phyloP scores from a whole-genome alignment of 805 yeast genomes.

The Candida boleticola region DNA sequence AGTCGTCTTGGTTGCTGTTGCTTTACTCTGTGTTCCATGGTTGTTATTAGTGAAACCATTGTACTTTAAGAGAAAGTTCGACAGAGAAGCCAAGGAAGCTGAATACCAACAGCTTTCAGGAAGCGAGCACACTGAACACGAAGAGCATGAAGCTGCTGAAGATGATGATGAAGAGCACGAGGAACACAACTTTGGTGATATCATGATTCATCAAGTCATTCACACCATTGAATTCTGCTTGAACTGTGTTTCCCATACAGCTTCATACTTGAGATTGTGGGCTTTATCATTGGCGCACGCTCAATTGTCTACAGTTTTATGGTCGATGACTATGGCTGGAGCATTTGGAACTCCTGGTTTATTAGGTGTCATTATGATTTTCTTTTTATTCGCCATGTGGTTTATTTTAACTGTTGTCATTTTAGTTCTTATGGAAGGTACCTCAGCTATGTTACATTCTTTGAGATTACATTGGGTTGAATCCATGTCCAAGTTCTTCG shows the following conservation, averaged over 20 bases:
- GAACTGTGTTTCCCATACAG: constrained; percentile 98
- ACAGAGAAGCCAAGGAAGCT: constrained; percentile 50
- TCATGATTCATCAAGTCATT: constrained; percentile 94
- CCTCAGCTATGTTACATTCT: constrained; percentile 99
- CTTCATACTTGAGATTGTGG: constrained; percentile 95
- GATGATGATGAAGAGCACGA: constrained; percentile 52
- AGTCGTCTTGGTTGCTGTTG: constrained; percentile 66
- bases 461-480: constrained; percentile 99
- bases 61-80: constrained; percentile 57
- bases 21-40: constrained; percentile 91
- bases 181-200: constrained; percentile 80
- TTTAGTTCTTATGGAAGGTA: constrained; percentile 96
- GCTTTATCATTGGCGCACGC: constrained; percentile 97
- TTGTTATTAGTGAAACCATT: constrained; percentile 81
- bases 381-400: constrained; percentile 91
- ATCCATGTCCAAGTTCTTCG: constrained; percentile 96
- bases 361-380: constrained; percentile 70
- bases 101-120: constrained; percentile 40
- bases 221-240: constrained; percentile 97
- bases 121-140: constrained; percentile 17
- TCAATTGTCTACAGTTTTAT: constrained; percentile 88
- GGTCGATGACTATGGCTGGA: constrained; percentile 90
- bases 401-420: constrained; percentile 86
- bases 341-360: constrained; percentile 68
- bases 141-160: constrained; percentile 40